A percentile compares a stretch with the other conserved stretches of the same genome.
These are phyloP conservation scores for Phaeomoniella chlamydospora DNA, from an alignment of 2,329 filamentous ascomycete genomes.

Conservation along the genomic window DNA sequence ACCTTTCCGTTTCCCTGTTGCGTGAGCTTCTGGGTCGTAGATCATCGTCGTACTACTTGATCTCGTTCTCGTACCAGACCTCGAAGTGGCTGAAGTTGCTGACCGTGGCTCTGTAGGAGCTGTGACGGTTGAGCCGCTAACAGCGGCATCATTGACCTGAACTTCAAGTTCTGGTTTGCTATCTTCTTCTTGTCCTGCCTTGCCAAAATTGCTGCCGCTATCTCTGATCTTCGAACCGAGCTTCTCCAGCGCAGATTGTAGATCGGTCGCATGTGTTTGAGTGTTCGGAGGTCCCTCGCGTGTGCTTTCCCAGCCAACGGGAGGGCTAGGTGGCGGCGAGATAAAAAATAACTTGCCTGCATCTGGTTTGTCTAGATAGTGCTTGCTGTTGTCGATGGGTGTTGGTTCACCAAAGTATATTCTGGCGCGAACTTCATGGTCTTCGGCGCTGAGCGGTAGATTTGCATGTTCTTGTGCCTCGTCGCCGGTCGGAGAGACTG, in stretches of 20 bases:
- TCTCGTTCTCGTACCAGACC: constrained; percentile 5
- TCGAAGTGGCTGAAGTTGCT: neutral
- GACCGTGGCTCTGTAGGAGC: neutral
- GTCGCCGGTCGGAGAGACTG: constrained; percentile 4
- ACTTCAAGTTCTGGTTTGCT: constrained; percentile 17
- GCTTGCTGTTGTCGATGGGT: constrained; percentile 23
- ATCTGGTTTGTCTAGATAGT: constrained; percentile 41
- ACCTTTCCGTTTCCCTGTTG: constrained; percentile 37
- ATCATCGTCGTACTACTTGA: constrained; percentile 43
- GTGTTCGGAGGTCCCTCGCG: constrained; percentile 52
- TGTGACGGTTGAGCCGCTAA: neutral
- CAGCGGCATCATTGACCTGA: neutral
- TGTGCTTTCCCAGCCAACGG: constrained; percentile 50
- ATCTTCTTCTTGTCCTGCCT: neutral
- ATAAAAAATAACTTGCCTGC: constrained; percentile 52
- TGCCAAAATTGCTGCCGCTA: constrained; percentile 3
- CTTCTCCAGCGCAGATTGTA: constrained; percentile 40
- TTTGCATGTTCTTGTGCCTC: neutral
- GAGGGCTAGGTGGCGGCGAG: constrained; percentile 47
- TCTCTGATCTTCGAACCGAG: constrained; percentile 30
- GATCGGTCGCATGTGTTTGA: constrained; percentile 48
- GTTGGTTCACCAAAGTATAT: constrained; percentile 39
- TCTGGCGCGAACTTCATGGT: constrained; percentile 18
- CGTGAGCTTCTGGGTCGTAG: constrained; percentile 46
- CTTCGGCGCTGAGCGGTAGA: neutral